Percentiles rank a stretch among this genome's conserved stretches.
phyloP scores from a whole-genome alignment of 2,329 filamentous ascomycete species.

The Aspergillus latus region DNA sequence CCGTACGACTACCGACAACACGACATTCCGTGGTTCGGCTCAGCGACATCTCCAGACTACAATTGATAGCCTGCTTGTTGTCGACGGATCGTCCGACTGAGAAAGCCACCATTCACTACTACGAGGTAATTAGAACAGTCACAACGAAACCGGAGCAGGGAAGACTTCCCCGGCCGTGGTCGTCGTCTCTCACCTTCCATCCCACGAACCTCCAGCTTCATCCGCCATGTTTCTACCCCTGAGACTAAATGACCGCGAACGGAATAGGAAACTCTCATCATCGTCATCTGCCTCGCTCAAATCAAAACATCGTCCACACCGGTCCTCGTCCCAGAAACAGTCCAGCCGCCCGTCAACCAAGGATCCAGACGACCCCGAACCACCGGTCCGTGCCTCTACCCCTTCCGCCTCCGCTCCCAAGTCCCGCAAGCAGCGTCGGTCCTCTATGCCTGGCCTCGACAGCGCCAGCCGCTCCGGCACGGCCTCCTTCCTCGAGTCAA shows the following conservation, averaged over 20 bases:
- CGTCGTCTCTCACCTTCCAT: constrained; percentile 22
- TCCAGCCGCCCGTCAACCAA: constrained; percentile 36
- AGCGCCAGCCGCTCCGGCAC: constrained; percentile 33
- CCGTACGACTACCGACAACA: not conserved
- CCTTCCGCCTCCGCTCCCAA: constrained; percentile 24
- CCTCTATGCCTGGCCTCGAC: constrained; percentile 57
- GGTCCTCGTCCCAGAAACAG: constrained; percentile 33
- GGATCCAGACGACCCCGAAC: constrained; percentile 27
- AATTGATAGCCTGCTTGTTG: constrained; percentile 1
- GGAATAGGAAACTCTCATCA: constrained; percentile 30
- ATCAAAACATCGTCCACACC: constrained; percentile 31
- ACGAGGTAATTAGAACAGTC: constrained; percentile 28
- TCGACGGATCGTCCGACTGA: constrained; percentile 8
- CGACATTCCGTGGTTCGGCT: not conserved
- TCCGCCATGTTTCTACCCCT: constrained; percentile 40
- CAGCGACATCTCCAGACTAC: not conserved
- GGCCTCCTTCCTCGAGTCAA: constrained; percentile 45
- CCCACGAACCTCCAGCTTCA: constrained; percentile 24
- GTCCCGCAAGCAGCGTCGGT: constrained; percentile 31
- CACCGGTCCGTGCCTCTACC: constrained; percentile 33
- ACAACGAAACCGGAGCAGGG: constrained; percentile 14
- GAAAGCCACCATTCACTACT: constrained; percentile 1
- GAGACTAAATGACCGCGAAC: constrained; percentile 38
- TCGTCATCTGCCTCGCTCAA: constrained; percentile 28
- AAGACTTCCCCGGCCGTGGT: constrained; percentile 9